These are phyloP conservation scores for Sisymbrium altissimum DNA, from an alignment of 345 rosid species.

Conservation along the genomic window DNA sequence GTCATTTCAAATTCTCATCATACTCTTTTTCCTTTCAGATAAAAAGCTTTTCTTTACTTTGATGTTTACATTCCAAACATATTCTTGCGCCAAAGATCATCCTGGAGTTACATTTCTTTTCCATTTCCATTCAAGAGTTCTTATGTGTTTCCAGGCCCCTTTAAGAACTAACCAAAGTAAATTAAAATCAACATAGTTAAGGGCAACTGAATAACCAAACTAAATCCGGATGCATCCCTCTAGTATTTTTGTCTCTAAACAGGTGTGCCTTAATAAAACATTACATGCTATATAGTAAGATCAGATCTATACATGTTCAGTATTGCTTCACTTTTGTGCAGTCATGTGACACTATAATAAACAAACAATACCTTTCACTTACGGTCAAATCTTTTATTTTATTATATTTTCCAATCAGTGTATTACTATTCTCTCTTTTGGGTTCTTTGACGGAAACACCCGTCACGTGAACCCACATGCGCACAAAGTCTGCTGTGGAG, in stretches of 20 bases:
- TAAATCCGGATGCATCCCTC: background rate
- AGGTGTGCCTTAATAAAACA: background rate
- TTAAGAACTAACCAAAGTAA: background rate
- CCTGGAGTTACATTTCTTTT: too few relatives aligned
- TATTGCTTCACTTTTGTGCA: background rate
- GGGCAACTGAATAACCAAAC: background rate
- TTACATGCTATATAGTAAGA: background rate
- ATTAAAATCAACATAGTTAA: background rate
- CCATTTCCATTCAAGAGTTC: too few relatives aligned
- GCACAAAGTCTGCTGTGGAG: background rate
- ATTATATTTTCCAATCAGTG: background rate
- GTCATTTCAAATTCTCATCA: background rate
- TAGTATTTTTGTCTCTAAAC: background rate
- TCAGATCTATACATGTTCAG: constrained; percentile 19
- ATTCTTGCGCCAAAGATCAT: too few relatives aligned
- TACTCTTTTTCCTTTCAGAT: background rate
- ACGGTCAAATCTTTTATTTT: constrained; percentile 2
- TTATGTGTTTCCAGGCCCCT: too few relatives aligned
- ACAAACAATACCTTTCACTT: background rate
- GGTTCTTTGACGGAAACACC: background rate
- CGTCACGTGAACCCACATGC: constrained; percentile 29
- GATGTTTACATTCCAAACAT: background rate
- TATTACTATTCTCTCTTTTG: background rate
- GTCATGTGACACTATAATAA: constrained; percentile 5
- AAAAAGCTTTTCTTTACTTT: background rate